Evolutionary conservation across 257 asterid genomes (phyloP).

Genomic region (Solanum sejunctum): DNA sequence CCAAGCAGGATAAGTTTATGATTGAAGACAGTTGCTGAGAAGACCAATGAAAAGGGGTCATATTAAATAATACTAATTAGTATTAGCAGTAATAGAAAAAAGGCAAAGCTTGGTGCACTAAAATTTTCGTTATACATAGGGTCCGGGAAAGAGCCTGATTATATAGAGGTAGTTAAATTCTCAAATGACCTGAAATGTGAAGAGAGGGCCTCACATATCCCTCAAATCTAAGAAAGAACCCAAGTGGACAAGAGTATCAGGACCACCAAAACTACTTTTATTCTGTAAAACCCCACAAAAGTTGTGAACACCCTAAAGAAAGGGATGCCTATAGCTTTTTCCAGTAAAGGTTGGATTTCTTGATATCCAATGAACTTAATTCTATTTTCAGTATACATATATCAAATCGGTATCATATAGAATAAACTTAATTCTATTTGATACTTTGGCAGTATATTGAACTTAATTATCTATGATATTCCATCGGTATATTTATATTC

Average conservation of each 20-base stretch:
- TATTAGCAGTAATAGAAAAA: too few relatives aligned
- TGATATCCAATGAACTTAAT: not conserved
- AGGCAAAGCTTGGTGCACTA: too few relatives aligned
- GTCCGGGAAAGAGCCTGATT: too few relatives aligned
- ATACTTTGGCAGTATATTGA: too few relatives aligned
- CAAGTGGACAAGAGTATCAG: not conserved
- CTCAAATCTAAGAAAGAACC: not conserved
- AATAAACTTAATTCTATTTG: too few relatives aligned
- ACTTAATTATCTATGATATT: too few relatives aligned
- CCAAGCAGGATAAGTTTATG: not conserved
- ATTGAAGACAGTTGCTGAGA: not conserved
- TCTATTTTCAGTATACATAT: too few relatives aligned
- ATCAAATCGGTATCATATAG: too few relatives aligned
- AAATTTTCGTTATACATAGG: too few relatives aligned
- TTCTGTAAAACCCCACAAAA: not conserved
- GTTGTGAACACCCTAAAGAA: not conserved
- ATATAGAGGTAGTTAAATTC: not conserved
- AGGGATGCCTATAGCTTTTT: not conserved
- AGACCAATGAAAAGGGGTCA: not conserved
- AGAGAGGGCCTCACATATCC: not conserved
- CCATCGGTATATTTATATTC: too few relatives aligned
- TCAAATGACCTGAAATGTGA: not conserved
- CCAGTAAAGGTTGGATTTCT: not conserved
- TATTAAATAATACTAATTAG: not conserved
- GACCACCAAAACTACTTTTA: not conserved